These are phyloP conservation scores for Monilinia fructicola DNA, from an alignment of 2,329 filamentous ascomycete species.

Conservation along the genomic window DNA sequence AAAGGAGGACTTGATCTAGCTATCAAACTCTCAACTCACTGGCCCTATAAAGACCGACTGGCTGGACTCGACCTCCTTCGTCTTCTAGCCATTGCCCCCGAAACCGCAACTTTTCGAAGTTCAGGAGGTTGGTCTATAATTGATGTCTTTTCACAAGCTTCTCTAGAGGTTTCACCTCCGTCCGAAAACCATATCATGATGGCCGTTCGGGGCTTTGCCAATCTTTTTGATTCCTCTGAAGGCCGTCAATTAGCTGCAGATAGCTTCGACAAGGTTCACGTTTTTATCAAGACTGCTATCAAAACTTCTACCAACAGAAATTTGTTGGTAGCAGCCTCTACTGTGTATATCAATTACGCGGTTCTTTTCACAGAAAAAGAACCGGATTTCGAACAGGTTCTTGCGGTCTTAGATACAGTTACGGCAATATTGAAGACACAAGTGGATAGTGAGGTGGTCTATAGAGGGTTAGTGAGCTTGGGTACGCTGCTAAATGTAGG, in stretches of 20 bases:
- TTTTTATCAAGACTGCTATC: slow-evolving; percentile 58
- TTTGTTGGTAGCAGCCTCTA: slow-evolving; percentile 77
- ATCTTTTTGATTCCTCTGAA: slow-evolving; percentile 74
- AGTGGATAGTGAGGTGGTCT: slow-evolving; percentile 78
- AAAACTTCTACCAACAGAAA: slow-evolving; percentile 72
- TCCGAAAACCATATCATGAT: slow-evolving; percentile 86
- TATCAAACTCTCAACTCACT: slow-evolving; percentile 70
- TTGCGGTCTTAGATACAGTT: slow-evolving; percentile 57
- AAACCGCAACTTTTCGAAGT: slow-evolving; percentile 61
- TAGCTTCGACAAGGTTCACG: slow-evolving; percentile 52
- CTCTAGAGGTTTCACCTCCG: slow-evolving; percentile 58
- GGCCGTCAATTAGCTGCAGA: slow-evolving; percentile 65
- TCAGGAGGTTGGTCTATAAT: slow-evolving; percentile 58
- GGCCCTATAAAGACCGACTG: slow-evolving; percentile 78
- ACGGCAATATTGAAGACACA: slow-evolving; percentile 63
- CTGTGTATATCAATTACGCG: slow-evolving; percentile 80
- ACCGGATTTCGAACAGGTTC: slow-evolving; percentile 44
- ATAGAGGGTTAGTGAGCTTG: slow-evolving; percentile 75
- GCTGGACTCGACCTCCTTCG: slow-evolving; percentile 85
- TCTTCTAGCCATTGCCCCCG: slow-evolving; percentile 69
- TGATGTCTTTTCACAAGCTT: slow-evolving; percentile 55
- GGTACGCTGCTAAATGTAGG: slow-evolving; percentile 70
- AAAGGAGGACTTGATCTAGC: slow-evolving; percentile 60
- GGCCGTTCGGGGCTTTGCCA: slow-evolving; percentile 75
- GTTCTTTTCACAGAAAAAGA: slow-evolving; percentile 60